Conservation (phyloP, 768 basidiomycete species). For the Fistulinella prunicolor region DNA sequence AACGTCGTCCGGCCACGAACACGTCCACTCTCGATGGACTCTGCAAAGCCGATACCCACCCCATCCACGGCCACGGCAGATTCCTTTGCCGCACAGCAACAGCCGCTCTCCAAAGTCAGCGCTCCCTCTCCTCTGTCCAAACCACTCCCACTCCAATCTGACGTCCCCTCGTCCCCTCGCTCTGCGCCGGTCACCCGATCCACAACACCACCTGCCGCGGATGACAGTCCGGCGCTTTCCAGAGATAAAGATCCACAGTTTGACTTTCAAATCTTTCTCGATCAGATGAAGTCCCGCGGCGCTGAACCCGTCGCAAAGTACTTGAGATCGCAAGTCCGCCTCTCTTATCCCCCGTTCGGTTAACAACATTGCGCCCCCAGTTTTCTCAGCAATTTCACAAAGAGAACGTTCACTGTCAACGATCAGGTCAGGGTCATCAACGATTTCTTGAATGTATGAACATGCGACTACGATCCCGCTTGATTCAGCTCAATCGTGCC, state of each 20-base stretch:
- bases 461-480: background rate
- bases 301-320: conserved; percentile 96
- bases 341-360: background rate
- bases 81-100: no score
- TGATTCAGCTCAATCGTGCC: conserved; percentile 13
- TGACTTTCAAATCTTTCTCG: conserved; percentile 93
- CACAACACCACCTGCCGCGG: conserved; percentile 22
- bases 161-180: conserved; percentile 4
- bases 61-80: no score
- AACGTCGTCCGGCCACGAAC: no score
- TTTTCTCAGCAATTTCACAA: conserved; percentile 90
- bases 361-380: conserved; percentile 39
- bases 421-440: conserved; percentile 96
- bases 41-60: no score
- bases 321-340: conserved; percentile 77
- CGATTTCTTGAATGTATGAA: conserved; percentile 77
- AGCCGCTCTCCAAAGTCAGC: no score
- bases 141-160: conserved; percentile 9
- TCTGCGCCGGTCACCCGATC: conserved; percentile 20
- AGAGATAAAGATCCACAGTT: conserved; percentile 53
- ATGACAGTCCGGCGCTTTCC: conserved; percentile 18
- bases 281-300: conserved; percentile 85
- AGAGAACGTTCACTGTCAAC: conserved; percentile 84
- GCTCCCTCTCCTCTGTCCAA: no score
- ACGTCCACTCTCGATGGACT: no score